Percentiles rank a stretch among this genome's conserved stretches.
Evolutionary conservation across 2,329 filamentous ascomycete species (phyloP).

Genomic region (Bipolaris oryzae): DNA sequence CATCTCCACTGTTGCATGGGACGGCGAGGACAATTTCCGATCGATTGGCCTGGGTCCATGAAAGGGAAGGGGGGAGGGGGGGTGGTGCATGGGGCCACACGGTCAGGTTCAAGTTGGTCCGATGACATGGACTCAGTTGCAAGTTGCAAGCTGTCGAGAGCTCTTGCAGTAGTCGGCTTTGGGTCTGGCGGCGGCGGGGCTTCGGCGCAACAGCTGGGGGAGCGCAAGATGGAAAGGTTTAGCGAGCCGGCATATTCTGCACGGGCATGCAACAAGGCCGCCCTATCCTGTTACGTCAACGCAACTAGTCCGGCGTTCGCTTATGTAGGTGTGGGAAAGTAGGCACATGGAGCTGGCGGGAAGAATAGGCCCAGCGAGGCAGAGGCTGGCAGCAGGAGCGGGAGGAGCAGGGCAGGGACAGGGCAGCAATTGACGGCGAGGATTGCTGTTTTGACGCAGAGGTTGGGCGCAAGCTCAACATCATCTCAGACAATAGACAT

Average conservation of each 20-base stretch:
- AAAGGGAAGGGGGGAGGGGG: not conserved
- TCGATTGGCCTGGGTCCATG: constrained; percentile 8
- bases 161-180: constrained; percentile 13
- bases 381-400: constrained; percentile 5
- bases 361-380: constrained; percentile 10
- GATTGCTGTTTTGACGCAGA: not conserved
- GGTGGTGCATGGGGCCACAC: not conserved
- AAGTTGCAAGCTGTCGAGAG: constrained; percentile 3
- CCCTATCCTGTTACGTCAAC: constrained; percentile 24
- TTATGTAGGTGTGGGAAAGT: constrained; percentile 4
- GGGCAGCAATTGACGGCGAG: no score
- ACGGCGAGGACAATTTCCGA: constrained; percentile 7
- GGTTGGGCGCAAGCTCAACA: constrained; percentile 5
- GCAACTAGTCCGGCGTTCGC: constrained; percentile 16
- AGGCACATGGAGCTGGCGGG: constrained; percentile 8
- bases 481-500: constrained; percentile 2
- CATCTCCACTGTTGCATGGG: constrained; percentile 5
- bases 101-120: constrained; percentile 4
- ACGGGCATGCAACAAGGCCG: constrained; percentile 10
- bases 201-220: constrained; percentile 22
- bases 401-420: no score
- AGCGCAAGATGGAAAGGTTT: constrained; percentile 14
- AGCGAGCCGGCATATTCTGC: constrained; percentile 15
- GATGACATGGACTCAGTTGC: constrained; percentile 11
- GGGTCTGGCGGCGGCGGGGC: constrained; percentile 13